Evolutionary conservation across 1,139 yeast species (phyloP), one percentile per base, ranked within the genome.

Genomic region (Geotrichum macrosporum): DNA sequence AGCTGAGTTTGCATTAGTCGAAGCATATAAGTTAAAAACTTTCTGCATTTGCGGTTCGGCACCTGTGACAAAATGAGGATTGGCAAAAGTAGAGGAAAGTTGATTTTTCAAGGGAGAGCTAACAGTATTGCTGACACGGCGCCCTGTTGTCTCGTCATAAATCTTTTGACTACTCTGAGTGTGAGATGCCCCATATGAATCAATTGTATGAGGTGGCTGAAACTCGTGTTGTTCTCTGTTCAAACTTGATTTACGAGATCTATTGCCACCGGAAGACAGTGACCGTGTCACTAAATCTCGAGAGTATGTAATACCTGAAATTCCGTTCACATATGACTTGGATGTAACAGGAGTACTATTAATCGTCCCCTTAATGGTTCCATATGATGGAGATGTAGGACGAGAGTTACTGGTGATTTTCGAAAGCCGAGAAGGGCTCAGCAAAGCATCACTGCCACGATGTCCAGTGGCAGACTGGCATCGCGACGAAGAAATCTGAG

Each of bases 401-500:
- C n/a, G n/a, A n/a, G n/a, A n/a, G n/a, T n/a, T n/a, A n/a, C n/a
- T n/a, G n/a, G n/a, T n/a, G n/a, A n/a, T n/a, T n/a, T n/a, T n/a
- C n/a, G n/a, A n/a, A n/a, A n/a, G n/a, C n/a, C n/a, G n/a, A n/a
- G n/a, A n/a, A n/a, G n/a, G n/a, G n/a, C n/a, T n/a, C n/a, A n/a
- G n/a, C n/a, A n/a, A n/a, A n/a, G n/a, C n/a, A n/a, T n/a, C n/a
- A n/a, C n/a, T n/a, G n/a, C n/a, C n/a, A n/a, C n/a, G n/a, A n/a
- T n/a, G n/a, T n/a, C n/a, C n/a, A n/a, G n/a, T 35, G 3, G 41
- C 35, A 15, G 52, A 45, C 24, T 44, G 45, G 16, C 46, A 22
- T 6, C 52, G 36, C 4, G 42, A 44, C 22, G 52, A 44, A 5
- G 40, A 8, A 9, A 33, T 22, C 3, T 26, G 30, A 27, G 45